phyloP scores from a whole-genome alignment of 1,284 basidiomycete species.

The Cryptococcus neoformans region DNA sequence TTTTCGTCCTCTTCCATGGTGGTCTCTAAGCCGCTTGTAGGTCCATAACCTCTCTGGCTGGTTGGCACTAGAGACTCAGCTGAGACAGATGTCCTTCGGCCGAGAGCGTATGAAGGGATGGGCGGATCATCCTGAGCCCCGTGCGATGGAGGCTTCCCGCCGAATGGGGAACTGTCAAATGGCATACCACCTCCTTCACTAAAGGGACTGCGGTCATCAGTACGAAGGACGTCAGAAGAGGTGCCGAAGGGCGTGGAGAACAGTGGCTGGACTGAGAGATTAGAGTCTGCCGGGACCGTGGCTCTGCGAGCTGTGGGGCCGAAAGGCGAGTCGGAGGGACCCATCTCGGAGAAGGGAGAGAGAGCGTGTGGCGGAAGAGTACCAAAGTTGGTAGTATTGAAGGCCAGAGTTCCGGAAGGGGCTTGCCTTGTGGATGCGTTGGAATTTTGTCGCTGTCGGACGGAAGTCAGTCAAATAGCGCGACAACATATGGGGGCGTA shows the following conservation, averaged over 20 bases:
- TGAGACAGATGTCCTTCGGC: slow-evolving; percentile 88
- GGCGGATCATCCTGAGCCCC: slow-evolving; percentile 34
- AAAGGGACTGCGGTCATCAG: slow-evolving; percentile 24
- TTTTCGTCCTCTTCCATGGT: slow-evolving; percentile 43
- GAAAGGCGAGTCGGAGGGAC: slow-evolving; percentile 44
- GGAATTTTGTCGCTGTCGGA: slow-evolving; percentile 9
- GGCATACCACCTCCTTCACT: slow-evolving; percentile 20
- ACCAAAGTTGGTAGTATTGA: slow-evolving; percentile 59
- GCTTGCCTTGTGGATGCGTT: slow-evolving; percentile 33
- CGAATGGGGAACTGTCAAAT: slow-evolving; percentile 40
- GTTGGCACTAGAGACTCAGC: slow-evolving; percentile 94
- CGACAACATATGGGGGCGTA: neutral
- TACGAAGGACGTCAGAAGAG: neutral
- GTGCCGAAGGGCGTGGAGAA: slow-evolving; percentile 32
- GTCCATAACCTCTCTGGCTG: slow-evolving; percentile 47
- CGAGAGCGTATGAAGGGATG: slow-evolving; percentile 65
- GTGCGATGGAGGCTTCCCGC: slow-evolving; percentile 20
- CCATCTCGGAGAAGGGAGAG: slow-evolving; percentile 48
- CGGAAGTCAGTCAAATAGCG: neutral
- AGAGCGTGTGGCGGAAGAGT: slow-evolving; percentile 51
- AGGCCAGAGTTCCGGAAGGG: slow-evolving; percentile 76
- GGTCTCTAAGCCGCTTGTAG: slow-evolving; percentile 25
- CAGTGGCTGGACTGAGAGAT: slow-evolving; percentile 15
- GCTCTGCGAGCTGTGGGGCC: slow-evolving; percentile 25
- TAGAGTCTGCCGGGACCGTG: slow-evolving; percentile 25